Base-by-base conservation (phyloP, 2,329 filamentous ascomycete species). In the Talaromyces islandicus region DNA sequence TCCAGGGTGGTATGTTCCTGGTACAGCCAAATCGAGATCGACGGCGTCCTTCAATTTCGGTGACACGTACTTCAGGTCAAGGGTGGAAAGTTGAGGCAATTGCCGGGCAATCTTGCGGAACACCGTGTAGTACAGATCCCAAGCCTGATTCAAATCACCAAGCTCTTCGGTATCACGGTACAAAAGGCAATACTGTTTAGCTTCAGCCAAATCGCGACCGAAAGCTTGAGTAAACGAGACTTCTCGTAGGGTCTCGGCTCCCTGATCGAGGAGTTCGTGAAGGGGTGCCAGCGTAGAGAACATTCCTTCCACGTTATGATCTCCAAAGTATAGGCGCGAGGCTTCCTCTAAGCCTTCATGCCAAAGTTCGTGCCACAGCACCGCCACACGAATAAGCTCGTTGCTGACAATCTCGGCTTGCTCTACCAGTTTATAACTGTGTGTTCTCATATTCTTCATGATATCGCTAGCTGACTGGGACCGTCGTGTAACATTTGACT, bases 311-410 rank as follows among this genome's bases (percentile, higher is more conserved):
- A 97, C 94, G 73, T 99, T 96, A 70, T 95, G 89, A 69, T 97
- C 93, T 62, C 93, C 94, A 75, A 99, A 99, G 80, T 97, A 99
- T 19, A 99, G 81, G 57, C 94, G 86, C 32, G 92, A 97, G 1
- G 94, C 95, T 78, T 99, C 95, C 75, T 99, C 94, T 17, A 99
- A 82, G 29, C 90, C 95, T 75, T 99, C 95, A 66, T 99, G 94
- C 94, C 94, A 99, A 65, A 96, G 89, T 70, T 99, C 94, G 71
- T 99, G 94, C 95, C 95, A 99, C 25, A 99, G 77, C 1, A 99
- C 93, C 17, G 94, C 94, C 61, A 99, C 95, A 56, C 94, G 88
- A 70, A 99, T 97, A 59, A 99, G 85, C 73, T 99, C 95, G 70
- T 94, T 90, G 72, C 93, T 97, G 66, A 99, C 92, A 53, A 92